Conservation (phyloP, 1,139 yeast genomes). For the Magnusiomyces magnusii region DNA sequence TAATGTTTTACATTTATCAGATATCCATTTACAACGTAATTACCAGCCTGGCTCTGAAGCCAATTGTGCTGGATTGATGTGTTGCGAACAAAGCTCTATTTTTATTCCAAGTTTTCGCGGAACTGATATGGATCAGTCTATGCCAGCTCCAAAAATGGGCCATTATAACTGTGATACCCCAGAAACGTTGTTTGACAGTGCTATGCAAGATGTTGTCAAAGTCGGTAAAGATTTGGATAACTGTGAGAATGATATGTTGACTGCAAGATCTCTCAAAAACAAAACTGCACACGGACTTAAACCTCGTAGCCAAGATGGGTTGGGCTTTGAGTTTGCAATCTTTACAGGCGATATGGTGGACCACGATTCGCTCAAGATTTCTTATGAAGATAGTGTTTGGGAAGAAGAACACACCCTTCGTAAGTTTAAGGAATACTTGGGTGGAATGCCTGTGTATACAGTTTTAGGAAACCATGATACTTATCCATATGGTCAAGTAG, state of each 20-base stretch:
- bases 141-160: conserved; percentile 56
- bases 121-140: conserved; percentile 27
- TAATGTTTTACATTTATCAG: conserved; percentile 60
- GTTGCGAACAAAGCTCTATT: conserved; percentile 41
- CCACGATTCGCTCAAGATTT: conserved; percentile 49
- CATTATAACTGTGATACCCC: conserved; percentile 60
- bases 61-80: conserved; percentile 47
- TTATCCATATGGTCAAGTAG: conserved; percentile 63
- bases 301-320: conserved; percentile 16
- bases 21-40: conserved; percentile 54
- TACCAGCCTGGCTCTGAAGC: conserved; percentile 54
- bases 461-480: conserved; percentile 68
- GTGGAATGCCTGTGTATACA: conserved; percentile 52
- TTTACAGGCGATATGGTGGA: conserved; percentile 69
- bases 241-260: neutral
- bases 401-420: conserved; percentile 48
- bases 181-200: conserved; percentile 43
- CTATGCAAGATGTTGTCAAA: conserved; percentile 40
- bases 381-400: conserved; percentile 41
- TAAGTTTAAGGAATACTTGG: conserved; percentile 48
- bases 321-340: conserved; percentile 49
- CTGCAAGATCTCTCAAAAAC: neutral
- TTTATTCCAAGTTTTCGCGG: conserved; percentile 31
- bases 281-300: conserved; percentile 8
- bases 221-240: conserved; percentile 14